Conservation (phyloP, 1,139 yeast genomes). For the Candida smagusa region DNA sequence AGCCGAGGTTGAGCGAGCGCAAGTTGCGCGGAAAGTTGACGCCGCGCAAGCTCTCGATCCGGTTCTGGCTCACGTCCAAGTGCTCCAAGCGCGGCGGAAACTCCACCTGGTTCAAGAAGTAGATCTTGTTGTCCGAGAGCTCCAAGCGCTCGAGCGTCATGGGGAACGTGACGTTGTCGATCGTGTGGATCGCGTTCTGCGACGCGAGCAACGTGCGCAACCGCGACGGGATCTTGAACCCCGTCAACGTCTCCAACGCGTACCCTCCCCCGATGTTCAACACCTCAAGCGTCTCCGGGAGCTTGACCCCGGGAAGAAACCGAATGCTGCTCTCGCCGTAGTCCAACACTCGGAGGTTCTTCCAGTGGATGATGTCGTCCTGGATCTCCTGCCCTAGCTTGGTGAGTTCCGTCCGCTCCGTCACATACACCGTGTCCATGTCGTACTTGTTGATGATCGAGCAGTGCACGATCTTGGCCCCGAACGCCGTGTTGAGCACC, state of each 20-base stretch:
- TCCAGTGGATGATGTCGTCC: conserved; percentile 37
- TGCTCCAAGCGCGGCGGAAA: conserved; percentile 31
- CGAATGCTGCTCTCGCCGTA: conserved; percentile 40
- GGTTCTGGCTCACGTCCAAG: conserved; percentile 39
- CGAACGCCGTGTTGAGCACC: conserved; percentile 21
- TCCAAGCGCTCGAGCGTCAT: conserved; percentile 29
- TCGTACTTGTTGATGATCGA: conserved; percentile 41
- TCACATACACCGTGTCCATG: conserved; percentile 31
- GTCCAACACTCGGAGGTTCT: conserved; percentile 32
- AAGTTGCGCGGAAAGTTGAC: conserved; percentile 37
- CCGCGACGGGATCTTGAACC: conserved; percentile 40
- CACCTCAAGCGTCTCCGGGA: conserved; percentile 37
- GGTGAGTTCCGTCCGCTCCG: conserved; percentile 33
- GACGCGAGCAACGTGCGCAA: conserved; percentile 31
- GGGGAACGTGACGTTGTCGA: conserved; percentile 39
- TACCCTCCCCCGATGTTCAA: conserved; percentile 43
- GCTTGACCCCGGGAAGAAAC: conserved; percentile 38
- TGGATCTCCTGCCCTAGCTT: conserved; percentile 39
- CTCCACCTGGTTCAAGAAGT: conserved; percentile 40
- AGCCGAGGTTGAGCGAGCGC: conserved; percentile 30
- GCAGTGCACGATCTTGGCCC: conserved; percentile 34
- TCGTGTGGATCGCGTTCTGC: conserved; percentile 33
- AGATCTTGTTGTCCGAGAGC: conserved; percentile 37
- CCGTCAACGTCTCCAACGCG: conserved; percentile 40
- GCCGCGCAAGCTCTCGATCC: conserved; percentile 40